A percentile compares a stretch with the other conserved stretches of the same genome.
Conservation (phyloP, 2,329 filamentous ascomycete species). For the Aspergillus sp. region DNA sequence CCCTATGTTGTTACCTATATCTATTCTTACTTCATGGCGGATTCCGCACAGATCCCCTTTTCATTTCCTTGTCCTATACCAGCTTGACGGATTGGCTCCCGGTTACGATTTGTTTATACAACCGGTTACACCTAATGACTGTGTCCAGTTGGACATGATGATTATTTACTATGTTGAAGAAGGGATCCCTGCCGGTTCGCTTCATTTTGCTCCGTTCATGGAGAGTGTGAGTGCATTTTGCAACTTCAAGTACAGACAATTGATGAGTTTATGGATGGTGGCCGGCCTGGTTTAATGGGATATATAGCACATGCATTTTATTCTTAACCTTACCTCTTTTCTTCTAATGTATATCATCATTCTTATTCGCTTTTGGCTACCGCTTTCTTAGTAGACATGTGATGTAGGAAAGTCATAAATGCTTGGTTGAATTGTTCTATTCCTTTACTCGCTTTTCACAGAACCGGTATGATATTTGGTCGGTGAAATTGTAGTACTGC, state of each 20-base stretch:
- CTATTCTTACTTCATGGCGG: constrained; percentile 9
- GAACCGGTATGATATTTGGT: neutral
- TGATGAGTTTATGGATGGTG: constrained; percentile 1
- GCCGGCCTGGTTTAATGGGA: neutral
- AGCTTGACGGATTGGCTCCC: neutral
- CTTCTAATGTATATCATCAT: neutral
- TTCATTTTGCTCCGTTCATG: neutral
- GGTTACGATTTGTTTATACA: constrained; percentile 2
- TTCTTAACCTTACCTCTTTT: neutral
- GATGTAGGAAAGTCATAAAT: neutral
- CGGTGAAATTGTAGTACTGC: too few relatives aligned
- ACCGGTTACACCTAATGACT: constrained; percentile 1
- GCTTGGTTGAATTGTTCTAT: neutral
- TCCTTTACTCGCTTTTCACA: neutral
- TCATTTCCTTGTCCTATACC: constrained; percentile 5
- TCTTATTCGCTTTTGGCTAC: too few relatives aligned
- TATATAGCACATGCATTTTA: neutral
- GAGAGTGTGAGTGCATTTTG: neutral
- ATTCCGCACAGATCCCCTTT: constrained; percentile 1
- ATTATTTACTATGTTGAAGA: constrained; percentile 4
- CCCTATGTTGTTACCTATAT: constrained; percentile 7
- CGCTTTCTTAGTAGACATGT: too few relatives aligned
- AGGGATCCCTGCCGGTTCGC: neutral
- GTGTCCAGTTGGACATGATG: constrained; percentile 4
- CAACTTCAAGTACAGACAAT: neutral